Percentiles rank a stretch among this genome's conserved stretches.
Evolutionary conservation across 352 stramenopile species (phyloP).

Genomic region (Phytophthora vignae): DNA sequence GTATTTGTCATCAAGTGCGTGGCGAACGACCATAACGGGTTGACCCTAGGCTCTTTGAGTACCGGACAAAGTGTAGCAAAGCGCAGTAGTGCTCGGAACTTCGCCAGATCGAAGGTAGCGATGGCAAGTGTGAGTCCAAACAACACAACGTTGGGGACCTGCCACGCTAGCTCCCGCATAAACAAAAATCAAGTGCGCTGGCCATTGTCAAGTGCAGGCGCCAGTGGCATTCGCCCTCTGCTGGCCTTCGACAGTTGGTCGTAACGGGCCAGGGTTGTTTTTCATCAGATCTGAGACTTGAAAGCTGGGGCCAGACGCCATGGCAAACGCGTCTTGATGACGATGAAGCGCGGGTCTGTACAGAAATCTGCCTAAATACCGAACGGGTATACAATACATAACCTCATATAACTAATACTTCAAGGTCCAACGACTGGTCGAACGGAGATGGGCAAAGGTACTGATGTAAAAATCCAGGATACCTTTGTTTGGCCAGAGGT

Average conservation of each 20-base stretch:
- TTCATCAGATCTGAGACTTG: constrained; percentile 3
- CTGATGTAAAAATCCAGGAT: no score
- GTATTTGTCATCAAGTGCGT: not conserved
- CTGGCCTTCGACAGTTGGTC: not conserved
- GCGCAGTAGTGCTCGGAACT: not conserved
- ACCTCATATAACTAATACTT: no score
- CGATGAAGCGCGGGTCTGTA: not conserved
- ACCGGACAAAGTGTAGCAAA: not conserved
- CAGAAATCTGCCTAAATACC: no score
- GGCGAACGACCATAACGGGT: no score
- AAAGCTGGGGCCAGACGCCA: not conserved
- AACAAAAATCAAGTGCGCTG: constrained; percentile 11
- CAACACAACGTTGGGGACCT: not conserved
- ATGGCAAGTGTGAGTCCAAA: not conserved
- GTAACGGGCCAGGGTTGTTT: not conserved
- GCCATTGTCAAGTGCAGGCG: not conserved
- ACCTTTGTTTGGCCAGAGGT: no score
- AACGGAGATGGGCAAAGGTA: no score
- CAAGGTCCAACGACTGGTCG: no score
- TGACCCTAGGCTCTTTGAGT: not conserved
- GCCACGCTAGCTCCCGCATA: not conserved
- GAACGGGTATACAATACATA: no score
- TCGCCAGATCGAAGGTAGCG: not conserved
- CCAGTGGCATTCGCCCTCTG: not conserved
- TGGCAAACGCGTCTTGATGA: not conserved